Evolutionary conservation across 148 eudicot genomes (phyloP), one percentile per base, ranked within the genome.

Genomic region (Camellia lanceoleosa): DNA sequence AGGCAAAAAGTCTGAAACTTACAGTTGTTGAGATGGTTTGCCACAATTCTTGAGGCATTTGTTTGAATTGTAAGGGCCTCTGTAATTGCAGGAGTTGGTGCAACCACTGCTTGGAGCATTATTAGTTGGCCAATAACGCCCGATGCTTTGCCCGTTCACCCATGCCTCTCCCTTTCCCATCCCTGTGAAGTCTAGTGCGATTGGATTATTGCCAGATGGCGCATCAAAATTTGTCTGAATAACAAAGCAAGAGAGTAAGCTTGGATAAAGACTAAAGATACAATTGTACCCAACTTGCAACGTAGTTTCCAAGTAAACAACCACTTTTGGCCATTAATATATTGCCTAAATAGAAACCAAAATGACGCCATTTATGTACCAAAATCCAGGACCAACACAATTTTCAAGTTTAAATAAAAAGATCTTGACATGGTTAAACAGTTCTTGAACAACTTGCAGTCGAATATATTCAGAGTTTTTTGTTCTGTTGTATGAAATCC

Each of bases 161-260:
- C 99, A 96, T 41, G 99, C 98, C 80, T 94, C 91, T 4, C 98
- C 99, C 68, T 96, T 96, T 14, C 95, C 97, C 98, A 96, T 84
- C 51, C 98, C 95, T 0, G 87, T 90, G 82, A 96, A 90, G 87
- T 94, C 93, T 64, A 96, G 56, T 68, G 94, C 98, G 74, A 93
- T 78, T 10, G 99, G 98, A 79, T 85, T 82, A 61, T 63, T 82
- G 15, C 95, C 99, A 47, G 87, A 80, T 51, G 99, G 98, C 42
- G 94, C 89, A 78, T 88, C 89, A 81, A 94, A 90, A 16, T 80
- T 79, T 58, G 92, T 88, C 98, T 96, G 86, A 41, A 79, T 18
- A 30, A 30, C 38, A 30, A 30, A 30, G 12, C 44, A 73, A 9
- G 13, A 71, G 54, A 9, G 54, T 13, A 62, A 64, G 49, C 58